Evolutionary conservation across 1,284 basidiomycete genomes (phyloP), one percentile per base, ranked within the genome.

Genomic region (Tilletia walkeri): DNA sequence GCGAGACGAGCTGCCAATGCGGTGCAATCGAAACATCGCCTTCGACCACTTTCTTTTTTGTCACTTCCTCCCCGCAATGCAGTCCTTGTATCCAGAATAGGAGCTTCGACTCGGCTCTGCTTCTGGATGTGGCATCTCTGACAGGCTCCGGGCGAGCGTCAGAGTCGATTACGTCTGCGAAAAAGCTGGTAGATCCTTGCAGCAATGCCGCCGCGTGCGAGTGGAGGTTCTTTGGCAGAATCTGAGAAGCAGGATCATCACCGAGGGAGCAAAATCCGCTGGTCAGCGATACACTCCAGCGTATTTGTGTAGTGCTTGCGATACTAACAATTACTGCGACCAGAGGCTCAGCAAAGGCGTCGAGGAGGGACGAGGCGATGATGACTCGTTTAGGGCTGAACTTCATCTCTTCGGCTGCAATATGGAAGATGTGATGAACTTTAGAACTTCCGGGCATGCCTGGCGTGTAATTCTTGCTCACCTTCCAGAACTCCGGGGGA

Each of bases 1-100:
- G 50, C 7, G n/a, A 18, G 16, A 53, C 50, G 50, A 53, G 50
- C 50, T 53, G 50, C 50, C 50, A 53, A 53, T 53, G 50, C 50
- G 50, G 50, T 10, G 50, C 30, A 18, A 53, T 7, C 30, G 7
- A 24, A n/a, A 18, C 50, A 53, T 53, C 50, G n/a, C 18, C 30
- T 18, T 7, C 30, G 50, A 18, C 50, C 24, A 30, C 24, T 30
- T 30, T 30, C 24, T 30, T 1, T 30, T 30, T 30, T 2, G 24
- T 30, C 24, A 30, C 24, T 30, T 30, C 24, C 24, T 30, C 2
- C 24, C 24, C 24, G 24, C 24, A 30, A 30, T 30, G 24, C 24
- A 30, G 24, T 7, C 30, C 50, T n/a, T 53, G 50, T 18, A 53
- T 53, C 50, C 50, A 53, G 16, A n/a, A 53, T 7, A 24, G 7